Base-by-base conservation (phyloP, 2,329 filamentous ascomycete genomes). In the Pezicula radicicola region DNA sequence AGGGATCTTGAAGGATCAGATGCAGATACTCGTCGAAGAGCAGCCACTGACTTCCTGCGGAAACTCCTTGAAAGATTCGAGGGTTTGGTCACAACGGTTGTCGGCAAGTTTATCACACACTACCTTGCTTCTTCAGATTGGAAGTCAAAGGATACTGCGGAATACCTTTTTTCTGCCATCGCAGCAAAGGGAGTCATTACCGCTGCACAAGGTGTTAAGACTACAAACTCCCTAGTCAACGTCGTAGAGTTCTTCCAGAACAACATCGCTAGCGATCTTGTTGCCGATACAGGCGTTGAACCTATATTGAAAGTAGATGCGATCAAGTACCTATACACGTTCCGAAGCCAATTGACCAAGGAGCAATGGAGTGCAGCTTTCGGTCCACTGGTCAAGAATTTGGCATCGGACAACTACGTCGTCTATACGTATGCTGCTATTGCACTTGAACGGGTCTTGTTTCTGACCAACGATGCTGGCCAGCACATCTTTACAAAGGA, bases 391-490 rank as follows among this genome's bases (percentile, higher is more conserved):
- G 91, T 97, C 49, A 90, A 94, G 66, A 95, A 97, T 66, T 77
- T 99, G 60, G 90, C 84, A 55, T 95, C 91, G 2, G 79, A 85
- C 19, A 94, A 97, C 70, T 97, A 97, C 63, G 94, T 97, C 52
- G 91, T 97, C 39, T 97, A 99, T 73, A 97, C 92, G 0, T 99
- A 99, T 66, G 91, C 94, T 12, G 90, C 94, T 9, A 96, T 99
- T 65, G 91, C 93, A 2, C 88, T 97, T n/a, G 94, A 99, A 73
- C 83, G 94, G 51, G 89, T 93, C 2, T 78, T 99, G 18, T 95
- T 87, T 71, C 81, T 99, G 63, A 85, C 86, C 5, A 86, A 94
- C 65, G 85, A 87, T 57, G 76, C 82, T 21, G 86, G 88, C 42
- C 81, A 88, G 61, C 85, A 91, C 37, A 80, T 97, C 59, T 95